These are phyloP conservation scores for Vitis hybrid DNA, from an alignment of 177 flowering plant genomes.

Conservation along the genomic window DNA sequence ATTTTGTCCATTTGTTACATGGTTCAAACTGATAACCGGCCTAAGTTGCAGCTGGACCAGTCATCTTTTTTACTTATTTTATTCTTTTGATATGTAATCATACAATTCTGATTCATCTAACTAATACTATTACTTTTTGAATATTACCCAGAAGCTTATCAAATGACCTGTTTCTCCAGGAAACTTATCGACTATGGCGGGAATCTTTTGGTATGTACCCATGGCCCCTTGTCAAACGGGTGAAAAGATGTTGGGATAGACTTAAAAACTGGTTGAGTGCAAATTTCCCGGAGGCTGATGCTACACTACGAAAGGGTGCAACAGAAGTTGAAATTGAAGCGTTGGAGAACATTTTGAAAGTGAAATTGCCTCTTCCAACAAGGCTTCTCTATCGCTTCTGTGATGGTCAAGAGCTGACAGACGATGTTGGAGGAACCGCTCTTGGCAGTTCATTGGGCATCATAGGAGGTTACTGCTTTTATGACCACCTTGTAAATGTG, in stretches of 20 bases:
- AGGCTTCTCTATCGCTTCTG: conserved; percentile 75
- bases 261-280: conserved; percentile 60
- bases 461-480: conserved; percentile 83
- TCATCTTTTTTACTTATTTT: neutral
- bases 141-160: neutral
- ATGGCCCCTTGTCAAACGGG: conserved; percentile 75
- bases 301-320: conserved; percentile 64
- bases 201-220: conserved; percentile 64
- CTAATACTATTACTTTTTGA: too few relatives aligned
- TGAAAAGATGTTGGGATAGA: conserved; percentile 63
- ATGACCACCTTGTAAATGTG: conserved; percentile 67
- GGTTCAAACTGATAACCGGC: neutral
- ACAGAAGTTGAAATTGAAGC: conserved; percentile 62
- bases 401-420: conserved; percentile 64
- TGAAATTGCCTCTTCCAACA: conserved; percentile 78
- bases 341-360: conserved; percentile 53
- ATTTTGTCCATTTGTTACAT: neutral
- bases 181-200: conserved; percentile 68
- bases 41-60: neutral
- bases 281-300: conserved; percentile 66
- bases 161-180: conserved; percentile 35
- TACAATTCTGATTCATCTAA: too few relatives aligned
- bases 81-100: too few relatives aligned
- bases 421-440: conserved; percentile 1
- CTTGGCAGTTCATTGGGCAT: conserved; percentile 47